Evolutionary conservation across 1,139 yeast species (phyloP), one percentile per base, ranked within the genome.

Genomic region (Suhomyces kunorum): DNA sequence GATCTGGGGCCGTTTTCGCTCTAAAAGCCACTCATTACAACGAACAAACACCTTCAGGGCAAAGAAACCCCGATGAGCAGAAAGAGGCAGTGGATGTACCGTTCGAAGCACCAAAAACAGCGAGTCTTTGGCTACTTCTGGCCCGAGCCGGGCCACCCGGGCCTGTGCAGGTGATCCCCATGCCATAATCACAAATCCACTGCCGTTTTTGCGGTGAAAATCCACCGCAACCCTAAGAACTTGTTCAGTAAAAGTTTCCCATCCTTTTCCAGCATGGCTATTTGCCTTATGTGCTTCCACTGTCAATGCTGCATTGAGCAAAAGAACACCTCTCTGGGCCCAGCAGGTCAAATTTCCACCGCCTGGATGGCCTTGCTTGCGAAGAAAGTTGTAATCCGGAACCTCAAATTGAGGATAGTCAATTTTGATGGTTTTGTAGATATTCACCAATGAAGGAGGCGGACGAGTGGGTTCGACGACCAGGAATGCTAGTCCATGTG

Each of bases 101-200:
- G 90, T 74, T 46, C 74, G 75, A 32, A 92, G 64, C 0, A 87
- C 79, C 39, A 71, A 54, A 43, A 80, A 71, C 32, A 69, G 61
- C 2, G 51, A 44, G 8, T 42, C 40, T 14, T 43, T 38, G 8
- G 36, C 37, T 13, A 45, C 39, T 22, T 76, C 69, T 16, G 61
- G 57, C 14, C 58, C 46, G 39, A 66, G 67, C 44, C 66, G 67
- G 32, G 70, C 73, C 1, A 88, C 74, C 27, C 95, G 68, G 45
- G 80, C 83, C 39, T 83, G 89, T 0, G 98, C 98, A 2, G 97
- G 96, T 7, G 79, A 67, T 0, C 99, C 99, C 99, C 99, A 94
- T 1, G 95, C 87, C 69, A 92, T 68, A 22, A 92, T 76, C 4
- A 84, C 94, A 29, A 89, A 73, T 5, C 90, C 90, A 11, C 38